A percentile compares a stretch with the other conserved stretches of the same genome.
Conservation (phyloP, 108 stramenopile genomes). For the Cyclotella sp. region DNA sequence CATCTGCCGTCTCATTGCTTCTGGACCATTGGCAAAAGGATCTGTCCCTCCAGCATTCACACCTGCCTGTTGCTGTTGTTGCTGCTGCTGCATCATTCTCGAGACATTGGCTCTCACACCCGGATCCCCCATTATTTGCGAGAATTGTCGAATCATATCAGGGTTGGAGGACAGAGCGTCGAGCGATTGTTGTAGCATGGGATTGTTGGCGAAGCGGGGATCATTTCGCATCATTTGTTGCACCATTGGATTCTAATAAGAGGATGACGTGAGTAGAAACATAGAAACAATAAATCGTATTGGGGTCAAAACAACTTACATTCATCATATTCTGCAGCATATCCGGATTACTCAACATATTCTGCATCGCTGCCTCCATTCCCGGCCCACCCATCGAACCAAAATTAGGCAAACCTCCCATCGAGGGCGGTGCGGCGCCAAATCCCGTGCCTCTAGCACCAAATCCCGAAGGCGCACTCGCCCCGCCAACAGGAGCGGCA, state of each 20-base stretch:
- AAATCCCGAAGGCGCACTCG: conserved; percentile 10
- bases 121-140: conserved; percentile 71
- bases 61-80: conserved; percentile 3
- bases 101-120: conserved; percentile 45
- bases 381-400: conserved; percentile 36
- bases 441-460: not conserved
- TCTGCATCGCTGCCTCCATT: conserved; percentile 52
- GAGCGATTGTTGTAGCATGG: conserved; percentile 66
- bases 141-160: conserved; percentile 69
- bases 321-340: conserved; percentile 66
- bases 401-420: conserved; percentile 20
- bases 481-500: conserved; percentile 9
- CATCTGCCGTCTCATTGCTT: conserved; percentile 53
- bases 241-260: conserved; percentile 71
- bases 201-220: conserved; percentile 70
- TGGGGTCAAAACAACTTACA: conserved; percentile 42
- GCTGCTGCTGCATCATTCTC: conserved; percentile 50
- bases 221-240: conserved; percentile 83
- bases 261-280: not conserved
- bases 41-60: conserved; percentile 10
- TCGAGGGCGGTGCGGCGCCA: not conserved
- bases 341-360: conserved; percentile 70
- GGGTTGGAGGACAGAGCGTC: conserved; percentile 68
- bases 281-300: not conserved
- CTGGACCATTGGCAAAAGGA: conserved; percentile 32